Evolutionary conservation across 805 yeast genomes (phyloP).

Genomic region (Saccharomycopsis sp.): DNA sequence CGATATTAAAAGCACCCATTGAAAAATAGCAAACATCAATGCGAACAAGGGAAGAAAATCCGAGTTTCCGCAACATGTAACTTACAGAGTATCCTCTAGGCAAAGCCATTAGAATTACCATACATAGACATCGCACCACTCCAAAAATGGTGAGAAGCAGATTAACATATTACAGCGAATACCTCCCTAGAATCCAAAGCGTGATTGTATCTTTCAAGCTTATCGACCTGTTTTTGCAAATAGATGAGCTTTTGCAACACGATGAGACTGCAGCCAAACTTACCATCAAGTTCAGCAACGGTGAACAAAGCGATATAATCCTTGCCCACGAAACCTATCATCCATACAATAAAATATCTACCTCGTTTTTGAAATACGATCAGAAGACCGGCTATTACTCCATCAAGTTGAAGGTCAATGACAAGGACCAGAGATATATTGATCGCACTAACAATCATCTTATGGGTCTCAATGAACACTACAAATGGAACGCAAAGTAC

Average conservation of each 20-base stretch:
- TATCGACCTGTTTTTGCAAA: background rate
- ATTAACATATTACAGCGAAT: constrained; percentile 17
- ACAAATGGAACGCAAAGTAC: constrained; percentile 41
- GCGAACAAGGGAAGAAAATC: too few species aligned
- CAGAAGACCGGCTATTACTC: constrained; percentile 5
- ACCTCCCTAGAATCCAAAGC: constrained; percentile 16
- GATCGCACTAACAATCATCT: constrained; percentile 23
- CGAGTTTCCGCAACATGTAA: too few species aligned
- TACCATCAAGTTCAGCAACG: background rate
- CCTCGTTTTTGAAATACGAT: constrained; percentile 3
- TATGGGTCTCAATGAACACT: constrained; percentile 22
- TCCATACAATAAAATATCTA: constrained; percentile 14
- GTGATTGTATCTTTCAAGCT: constrained; percentile 9
- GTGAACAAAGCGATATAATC: background rate
- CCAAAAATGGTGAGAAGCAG: background rate
- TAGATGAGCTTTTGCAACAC: background rate
- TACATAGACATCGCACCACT: too few species aligned
- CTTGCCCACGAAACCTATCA: constrained; percentile 13
- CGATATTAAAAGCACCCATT: too few species aligned
- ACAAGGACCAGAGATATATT: constrained; percentile 4
- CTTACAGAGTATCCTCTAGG: too few species aligned
- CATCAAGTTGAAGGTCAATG: constrained; percentile 5
- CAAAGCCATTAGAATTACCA: too few species aligned
- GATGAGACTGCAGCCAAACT: background rate
- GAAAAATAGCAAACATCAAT: too few species aligned